phyloP scores from a whole-genome alignment of 1,139 yeast species.

The Geotrichum siamense region DNA sequence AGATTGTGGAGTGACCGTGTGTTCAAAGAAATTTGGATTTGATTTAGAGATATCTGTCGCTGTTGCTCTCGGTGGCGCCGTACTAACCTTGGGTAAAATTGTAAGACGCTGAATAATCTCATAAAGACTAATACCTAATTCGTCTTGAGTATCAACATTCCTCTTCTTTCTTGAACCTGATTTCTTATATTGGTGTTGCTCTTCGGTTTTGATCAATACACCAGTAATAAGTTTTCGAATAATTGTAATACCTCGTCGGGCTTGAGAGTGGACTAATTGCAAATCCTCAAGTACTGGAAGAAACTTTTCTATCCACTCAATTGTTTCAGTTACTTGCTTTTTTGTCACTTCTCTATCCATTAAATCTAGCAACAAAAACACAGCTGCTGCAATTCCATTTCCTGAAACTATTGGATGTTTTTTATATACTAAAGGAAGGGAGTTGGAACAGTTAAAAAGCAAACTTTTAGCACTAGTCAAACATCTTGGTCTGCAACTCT shows the following conservation, averaged over 20 bases:
- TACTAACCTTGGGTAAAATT: constrained; percentile 17
- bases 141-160: neutral
- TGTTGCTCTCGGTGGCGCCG: constrained; percentile 11
- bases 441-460: constrained; percentile 7
- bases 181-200: neutral
- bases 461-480: constrained; percentile 12
- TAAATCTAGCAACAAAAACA: constrained; percentile 16
- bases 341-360: constrained; percentile 12
- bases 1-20: too few relatives aligned
- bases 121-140: constrained; percentile 14
- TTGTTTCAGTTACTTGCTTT: constrained; percentile 12
- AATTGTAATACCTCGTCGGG: constrained; percentile 16
- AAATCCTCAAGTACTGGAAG: constrained; percentile 11
- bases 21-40: too few relatives aligned
- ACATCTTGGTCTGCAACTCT: constrained; percentile 11
- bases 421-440: constrained; percentile 14
- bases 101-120: constrained; percentile 18
- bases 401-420: constrained; percentile 19
- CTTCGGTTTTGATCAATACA: constrained; percentile 8
- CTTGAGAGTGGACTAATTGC: constrained; percentile 16
- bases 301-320: constrained; percentile 15
- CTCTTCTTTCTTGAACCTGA: constrained; percentile 6
- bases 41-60: neutral
- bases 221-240: constrained; percentile 16
- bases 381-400: constrained; percentile 18